phyloP scores from a whole-genome alignment of 306 rosid species.

The Trichosanthes truncata region DNA sequence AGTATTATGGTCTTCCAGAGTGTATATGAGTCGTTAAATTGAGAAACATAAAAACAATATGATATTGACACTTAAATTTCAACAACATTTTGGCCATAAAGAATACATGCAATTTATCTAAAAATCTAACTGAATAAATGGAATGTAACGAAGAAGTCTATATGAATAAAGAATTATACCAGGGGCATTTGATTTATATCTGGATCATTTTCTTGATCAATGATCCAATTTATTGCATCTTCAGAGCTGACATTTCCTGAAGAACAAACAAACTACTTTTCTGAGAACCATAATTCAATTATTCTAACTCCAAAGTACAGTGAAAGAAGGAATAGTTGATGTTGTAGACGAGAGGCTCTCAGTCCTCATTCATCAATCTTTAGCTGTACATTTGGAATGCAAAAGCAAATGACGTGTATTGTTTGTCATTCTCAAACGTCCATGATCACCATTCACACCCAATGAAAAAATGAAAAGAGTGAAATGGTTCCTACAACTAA shows the following conservation, averaged over 20 bases:
- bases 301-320: not conserved
- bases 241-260: slow-evolving; percentile 52
- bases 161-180: slow-evolving; percentile 30
- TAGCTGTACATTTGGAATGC: not conserved
- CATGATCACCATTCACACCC: not conserved
- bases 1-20: not conserved
- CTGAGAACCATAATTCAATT: not conserved
- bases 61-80: not conserved
- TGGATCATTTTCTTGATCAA: slow-evolving; percentile 62
- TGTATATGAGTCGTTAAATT: not conserved
- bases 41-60: not conserved
- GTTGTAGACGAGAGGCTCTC: not conserved
- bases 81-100: not conserved
- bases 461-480: not conserved
- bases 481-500: not conserved
- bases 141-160: not conserved
- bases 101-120: not conserved
- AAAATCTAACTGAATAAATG: not conserved
- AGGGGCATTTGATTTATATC: slow-evolving; percentile 56
- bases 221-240: slow-evolving; percentile 57
- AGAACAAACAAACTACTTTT: slow-evolving; percentile 8
- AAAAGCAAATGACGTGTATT: not conserved
- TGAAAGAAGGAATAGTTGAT: not conserved
- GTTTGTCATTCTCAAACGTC: not conserved
- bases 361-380: slow-evolving; percentile 2